Evolutionary conservation across 2,329 filamentous ascomycete species (phyloP), one percentile per base, ranked within the genome.

Genomic region (Aspergillus caelatus): DNA sequence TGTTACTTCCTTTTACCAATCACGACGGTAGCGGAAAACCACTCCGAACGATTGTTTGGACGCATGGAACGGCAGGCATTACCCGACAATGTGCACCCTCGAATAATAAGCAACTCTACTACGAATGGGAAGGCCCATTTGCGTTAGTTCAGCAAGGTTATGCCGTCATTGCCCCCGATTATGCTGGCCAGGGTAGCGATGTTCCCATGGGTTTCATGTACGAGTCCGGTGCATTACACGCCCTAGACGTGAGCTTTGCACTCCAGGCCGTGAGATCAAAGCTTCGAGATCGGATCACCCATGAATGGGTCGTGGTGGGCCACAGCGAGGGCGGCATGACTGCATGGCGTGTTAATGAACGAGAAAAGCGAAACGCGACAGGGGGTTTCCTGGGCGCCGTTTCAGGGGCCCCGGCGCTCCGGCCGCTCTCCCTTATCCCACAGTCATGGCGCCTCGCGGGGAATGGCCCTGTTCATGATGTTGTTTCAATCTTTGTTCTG

Each of bases 301-400:
- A 60, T 10, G 50, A 59, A 34, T 62, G 56, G 56, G 56, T 62
- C 9, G 56, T 62, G 8, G 41, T 62, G 7, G 61, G 61, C 5
- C 61, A 60, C 32, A 62, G 61, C 56, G 56, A 62, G 14, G 61
- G 61, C 7, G 61, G 57, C 1, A 39, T 62, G 14, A 55, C 55
- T 1, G 56, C 52, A 16, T 45, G 58, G 58, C 46, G 58, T 12
- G 48, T 52, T 0, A 60, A 54, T 28, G 46, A 60, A 26, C 58
- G 48, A 5, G 30, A 60, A 26, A 52, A 36, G 26, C 46, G 46
- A 7, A 12, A 21, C 16, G 45, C 46, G 16, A 52, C 48, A 5
- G 58, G 58, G 2, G 58, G 58, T 3, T 60, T 60, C 28, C 45
- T 60, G n/a, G 58, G 58, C 26, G 58, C 58, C 16, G 58, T 60